Base-by-base conservation (phyloP, 164 flowering plant genomes). In the Annona squamosa region DNA sequence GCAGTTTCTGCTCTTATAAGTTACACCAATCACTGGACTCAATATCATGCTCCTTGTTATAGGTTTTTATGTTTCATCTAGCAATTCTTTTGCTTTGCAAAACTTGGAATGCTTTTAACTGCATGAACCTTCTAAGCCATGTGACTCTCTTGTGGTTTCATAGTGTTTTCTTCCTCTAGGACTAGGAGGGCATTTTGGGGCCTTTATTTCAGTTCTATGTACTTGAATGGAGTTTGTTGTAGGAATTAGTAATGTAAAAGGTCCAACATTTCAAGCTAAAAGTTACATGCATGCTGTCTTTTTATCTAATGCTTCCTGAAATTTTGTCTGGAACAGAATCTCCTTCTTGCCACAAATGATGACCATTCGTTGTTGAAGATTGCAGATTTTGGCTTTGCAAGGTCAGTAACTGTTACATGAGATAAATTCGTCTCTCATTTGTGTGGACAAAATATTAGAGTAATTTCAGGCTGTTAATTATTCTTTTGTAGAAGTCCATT, bases 351-450 rank as follows among this genome's bases (percentile, higher is more conserved):
- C 46, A 71, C 92, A 71, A 86, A 84, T 75, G 92, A 85, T 59
- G 78, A 78, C 69, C 82, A 78, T 71, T 79, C 93, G 63, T 84
- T 85, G 62, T 71, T 95, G 83, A 95, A 95, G 88, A 91, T 95
- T 80, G 99, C 99, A n/a, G 99, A 93, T 81, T 95, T 95, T 82
- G 99, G 99, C 70, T 95, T 93, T 84, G 99, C 99, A 44, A 91
- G 98, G 99, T 93, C 77, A 77, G 56, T 26, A 65, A 13, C 17
- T 45, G 26, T 42, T 64, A 57, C 18, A 46, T n/a, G 18, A 26
- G 48, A 18, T 46, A 62, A 56, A 43, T 65, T 65, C 2, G 68
- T 42, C 43, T 37, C 9, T 65, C 17, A 42, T 52, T 52, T 10
- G 13, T 52, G 59, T 16, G 9, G 59, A 16, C 13, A 52, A 52